Base-by-base conservation (phyloP, 768 basidiomycete species). In the Tricholoma hemisulphureum region DNA sequence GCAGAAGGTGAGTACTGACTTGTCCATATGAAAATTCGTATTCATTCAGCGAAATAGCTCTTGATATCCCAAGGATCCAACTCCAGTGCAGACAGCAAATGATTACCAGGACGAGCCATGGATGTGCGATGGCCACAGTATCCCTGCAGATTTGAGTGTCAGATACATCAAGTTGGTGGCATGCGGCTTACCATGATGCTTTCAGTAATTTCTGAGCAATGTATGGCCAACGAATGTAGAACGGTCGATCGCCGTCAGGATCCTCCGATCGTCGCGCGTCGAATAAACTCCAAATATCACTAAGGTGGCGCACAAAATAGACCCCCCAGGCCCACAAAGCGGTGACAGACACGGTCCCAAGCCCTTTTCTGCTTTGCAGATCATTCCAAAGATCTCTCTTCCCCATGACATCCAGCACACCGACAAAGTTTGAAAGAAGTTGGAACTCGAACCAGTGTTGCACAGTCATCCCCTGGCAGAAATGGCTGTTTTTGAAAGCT, bases 351-450 rank as follows among this genome's bases (percentile, higher is more conserved):
- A 61, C 24, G 6, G 56, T 52, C 3, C 64, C 64, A 29, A 63
- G 60, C 11, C 64, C 59, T 21, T 62, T 62, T 34, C 64, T 57
- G 2, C 51, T 55, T 48, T 51, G 31, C 14, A 65, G 32, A 46
- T 65, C 64, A 29, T 41, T 51, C 58, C 59, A 63, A 11, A 65
- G 34, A 37, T 65, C 64, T n/a, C 62, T 35, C 26, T 35, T 31
- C 14, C 64, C 64, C 62, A 65, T 65, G 16, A 65, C 58, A 48
- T 65, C 64, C 20, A 65, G 52, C 16, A 65, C 58, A 14, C 64
- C 64, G 13, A 65, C 46, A 53, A 65, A 65, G 28, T 63, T 65
- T 11, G 62, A 63, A 6, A 57, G 45, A 11, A 59, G 51, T 46
- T 60, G 59, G 48, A 61, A 63, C 28, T 59, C 49, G 4, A 61